Evolutionary conservation across 164 flowering plant species (phyloP), one percentile per base, ranked within the genome.

Genomic region (Macadamia integrifolia): DNA sequence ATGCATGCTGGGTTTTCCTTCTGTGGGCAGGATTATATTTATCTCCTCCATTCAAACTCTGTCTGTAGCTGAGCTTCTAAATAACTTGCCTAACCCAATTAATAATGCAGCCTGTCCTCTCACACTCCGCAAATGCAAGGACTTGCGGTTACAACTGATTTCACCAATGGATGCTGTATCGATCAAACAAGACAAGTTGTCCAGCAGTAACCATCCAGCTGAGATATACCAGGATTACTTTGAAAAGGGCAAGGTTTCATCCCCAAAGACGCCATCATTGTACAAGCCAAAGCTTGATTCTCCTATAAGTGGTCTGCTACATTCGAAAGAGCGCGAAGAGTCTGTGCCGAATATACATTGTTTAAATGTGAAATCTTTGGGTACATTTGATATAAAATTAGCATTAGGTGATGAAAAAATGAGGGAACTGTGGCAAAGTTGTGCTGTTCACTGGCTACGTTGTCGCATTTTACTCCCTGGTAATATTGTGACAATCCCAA

Each of bases 1-100:
- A 2, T 69, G 72, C 72, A 84, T 90, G 31, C 66, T 94, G 87
- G 97, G 97, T 31, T 76, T 70, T 74, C 97, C 95, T 75, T 60
- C 79, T 64, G 69, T 76, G 31, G 97, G 93, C 53, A 84, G 84
- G 52, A 69, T 66, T 31, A 50, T 83, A 32, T 90, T 90, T 80
- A 76, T 94, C 50, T 75, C 76, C 65, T 84, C 87, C 69, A 62
- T 88, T 64, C 78, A 73, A 66, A 60, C 44, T 72, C 80, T 72
- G 30, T 50, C 75, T 7, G 6, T 48, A 15, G 42, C 53, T 62
- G 74, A 52, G 64, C 44, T 57, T 69, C 64, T 29, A 40, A 78
- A 61, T 61, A 74, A 72, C 61, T 52, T 52, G 44, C 30, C 44
- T 13, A 29, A 63, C 30, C 30, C 58, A 44, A 65, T 58, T 58